Base-by-base conservation (phyloP, 768 basidiomycete species). In the Paxillus rubicundulus region DNA sequence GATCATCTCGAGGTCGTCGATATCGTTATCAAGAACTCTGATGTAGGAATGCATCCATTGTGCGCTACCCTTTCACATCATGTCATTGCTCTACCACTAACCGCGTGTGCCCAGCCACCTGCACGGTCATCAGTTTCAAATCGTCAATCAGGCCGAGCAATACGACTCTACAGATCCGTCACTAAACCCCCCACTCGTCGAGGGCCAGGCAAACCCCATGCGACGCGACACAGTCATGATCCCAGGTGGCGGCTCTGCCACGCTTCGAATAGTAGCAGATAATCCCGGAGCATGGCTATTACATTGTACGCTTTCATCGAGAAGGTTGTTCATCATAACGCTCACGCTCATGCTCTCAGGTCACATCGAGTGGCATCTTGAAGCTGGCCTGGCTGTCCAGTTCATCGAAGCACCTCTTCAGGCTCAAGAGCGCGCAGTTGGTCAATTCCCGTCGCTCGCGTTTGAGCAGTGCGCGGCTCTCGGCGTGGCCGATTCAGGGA, bases 231-330 rank as follows among this genome's bases (percentile, higher is more conserved):
- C 92, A 0, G 74, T 96, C 14, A 80, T 84, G 51, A 82, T 97
- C 46, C 87, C 89, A 3, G 77, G 82, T 4, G 77, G 77, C 53
- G 70, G 79, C 17, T 84, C 84, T 3, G 87, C 80, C 10, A 89
- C 88, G 0, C 71, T 99, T 41, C 83, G 92, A 18, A 70, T 94
- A 61, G 73, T 86, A 43, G 91, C 92, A 1, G 90, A 98, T 67
- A 98, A 98, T 70, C 96, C 96, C 1, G 96, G 96, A 10, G 85
- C 80, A 8, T 95, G 92, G 89, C 69, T 92, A 57, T 80, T 92
- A 66, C 89, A 91, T 67, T 92, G 85, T 86, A 62, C 49, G 85
- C 74, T 30, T 45, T 61, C 30, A 4, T 10, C 30, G 30, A 30
- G 2, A 30, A 10, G 10, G 9, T 30, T 9, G 9, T 30, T 30